A percentile compares a stretch with the other conserved stretches of the same genome.
These are phyloP conservation scores for Naganishia onofrii DNA, from an alignment of 768 basidiomycete genomes.

Conservation along the genomic window DNA sequence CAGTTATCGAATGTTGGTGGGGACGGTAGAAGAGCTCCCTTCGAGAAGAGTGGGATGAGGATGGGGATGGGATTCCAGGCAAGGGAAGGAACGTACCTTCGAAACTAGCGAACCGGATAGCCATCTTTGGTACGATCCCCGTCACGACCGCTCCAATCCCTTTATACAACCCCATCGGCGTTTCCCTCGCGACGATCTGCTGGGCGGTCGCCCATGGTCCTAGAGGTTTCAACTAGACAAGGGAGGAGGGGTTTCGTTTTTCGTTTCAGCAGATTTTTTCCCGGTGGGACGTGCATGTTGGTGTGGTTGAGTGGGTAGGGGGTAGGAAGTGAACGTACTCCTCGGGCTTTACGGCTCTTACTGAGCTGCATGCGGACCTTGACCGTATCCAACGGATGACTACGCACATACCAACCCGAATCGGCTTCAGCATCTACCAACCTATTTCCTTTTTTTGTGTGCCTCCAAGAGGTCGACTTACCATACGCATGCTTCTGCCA, in stretches of 20 bases:
- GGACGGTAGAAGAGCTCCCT: too few species aligned
- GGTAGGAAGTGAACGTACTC: slow-evolving; percentile 62
- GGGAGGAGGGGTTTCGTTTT: slow-evolving; percentile 1
- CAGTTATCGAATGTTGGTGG: too few species aligned
- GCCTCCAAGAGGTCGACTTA: slow-evolving; percentile 41
- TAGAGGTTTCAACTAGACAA: slow-evolving; percentile 74
- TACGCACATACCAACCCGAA: slow-evolving; percentile 54
- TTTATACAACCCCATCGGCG: slow-evolving; percentile 93
- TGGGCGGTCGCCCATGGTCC: slow-evolving; percentile 88
- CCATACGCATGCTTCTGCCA: slow-evolving; percentile 74
- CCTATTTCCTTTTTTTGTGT: too few species aligned
- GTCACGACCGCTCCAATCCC: slow-evolving; percentile 93
- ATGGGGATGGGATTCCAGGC: too few species aligned
- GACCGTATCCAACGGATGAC: slow-evolving; percentile 96
- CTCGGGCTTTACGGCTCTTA: slow-evolving; percentile 69
- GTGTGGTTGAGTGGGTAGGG: too few species aligned
- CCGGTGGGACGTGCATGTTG: too few species aligned
- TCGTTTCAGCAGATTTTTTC: too few species aligned
- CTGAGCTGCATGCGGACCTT: slow-evolving; percentile 99
- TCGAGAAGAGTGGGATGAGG: too few species aligned
- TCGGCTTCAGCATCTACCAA: slow-evolving; percentile 56
- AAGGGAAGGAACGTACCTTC: slow-evolving; percentile 60
- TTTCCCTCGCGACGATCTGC: slow-evolving; percentile 84
- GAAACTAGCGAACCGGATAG: slow-evolving; percentile 95
- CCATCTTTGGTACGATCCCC: slow-evolving; percentile 99